phyloP scores from a whole-genome alignment of 2,329 filamentous ascomycete genomes.

The Colletotrichum sp. region DNA sequence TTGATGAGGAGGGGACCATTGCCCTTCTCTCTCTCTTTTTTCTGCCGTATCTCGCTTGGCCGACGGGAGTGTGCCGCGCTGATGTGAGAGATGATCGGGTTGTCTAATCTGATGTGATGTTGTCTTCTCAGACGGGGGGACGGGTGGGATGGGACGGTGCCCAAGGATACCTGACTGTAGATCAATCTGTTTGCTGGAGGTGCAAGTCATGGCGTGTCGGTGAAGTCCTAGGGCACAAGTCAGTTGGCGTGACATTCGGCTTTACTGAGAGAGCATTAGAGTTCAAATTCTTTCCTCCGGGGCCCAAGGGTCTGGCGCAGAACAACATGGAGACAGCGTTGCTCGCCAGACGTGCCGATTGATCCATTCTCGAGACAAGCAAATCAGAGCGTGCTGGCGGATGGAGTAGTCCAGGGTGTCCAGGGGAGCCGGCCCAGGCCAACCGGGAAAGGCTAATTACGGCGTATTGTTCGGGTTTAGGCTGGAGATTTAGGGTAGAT shows the following conservation, averaged over 20 bases:
- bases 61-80: not conserved
- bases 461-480: conserved; percentile 8
- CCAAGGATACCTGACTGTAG: not conserved
- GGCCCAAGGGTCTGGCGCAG: conserved; percentile 10
- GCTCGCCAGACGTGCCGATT: conserved; percentile 17
- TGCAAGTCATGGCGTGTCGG: not conserved
- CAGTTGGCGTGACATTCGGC: conserved; percentile 4
- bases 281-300: conserved; percentile 3
- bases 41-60: conserved; percentile 12
- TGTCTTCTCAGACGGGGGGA: not conserved
- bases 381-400: not conserved
- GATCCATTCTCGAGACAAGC: conserved; percentile 8
- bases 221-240: not conserved
- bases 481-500: not conserved
- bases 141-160: not conserved
- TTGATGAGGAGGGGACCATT: not conserved
- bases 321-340: conserved; percentile 1
- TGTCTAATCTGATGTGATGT: not conserved
- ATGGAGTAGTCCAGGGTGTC: conserved; percentile 9
- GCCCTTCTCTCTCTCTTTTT: not conserved
- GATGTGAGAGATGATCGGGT: conserved; percentile 6
- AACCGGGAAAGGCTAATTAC: conserved; percentile 18
- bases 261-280: not conserved
- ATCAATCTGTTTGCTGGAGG: not conserved
- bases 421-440: conserved; percentile 5